A percentile compares a stretch with the other conserved stretches of the same genome.
Evolutionary conservation across 306 rosid genomes (phyloP).

Genomic region (Medicago ruthenica): DNA sequence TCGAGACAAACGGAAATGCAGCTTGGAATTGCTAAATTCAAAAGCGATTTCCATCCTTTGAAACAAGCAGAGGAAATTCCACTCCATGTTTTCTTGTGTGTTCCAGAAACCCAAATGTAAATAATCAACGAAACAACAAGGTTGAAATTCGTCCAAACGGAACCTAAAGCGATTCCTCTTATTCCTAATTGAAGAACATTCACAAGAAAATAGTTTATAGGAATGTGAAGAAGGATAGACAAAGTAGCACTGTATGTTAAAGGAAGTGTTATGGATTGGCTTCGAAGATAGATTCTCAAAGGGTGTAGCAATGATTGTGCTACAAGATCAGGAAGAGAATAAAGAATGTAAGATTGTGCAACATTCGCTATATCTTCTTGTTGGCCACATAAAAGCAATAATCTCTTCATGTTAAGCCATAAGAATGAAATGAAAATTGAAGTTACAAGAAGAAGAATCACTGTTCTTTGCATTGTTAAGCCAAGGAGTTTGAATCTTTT

Average conservation of each 20-base stretch:
- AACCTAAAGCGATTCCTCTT: slow-evolving; percentile 74
- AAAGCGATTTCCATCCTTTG: slow-evolving; percentile 58
- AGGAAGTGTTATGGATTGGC: slow-evolving; percentile 81
- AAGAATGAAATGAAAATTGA: slow-evolving; percentile 61
- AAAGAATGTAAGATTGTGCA: slow-evolving; percentile 77
- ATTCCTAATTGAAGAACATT: slow-evolving; percentile 63
- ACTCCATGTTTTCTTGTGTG: slow-evolving; percentile 69
- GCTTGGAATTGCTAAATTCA: slow-evolving; percentile 78
- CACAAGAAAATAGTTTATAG: slow-evolving; percentile 79
- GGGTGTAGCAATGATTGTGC: slow-evolving; percentile 82
- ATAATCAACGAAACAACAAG: slow-evolving; percentile 62
- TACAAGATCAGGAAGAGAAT: slow-evolving; percentile 80
- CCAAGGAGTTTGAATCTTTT: slow-evolving; percentile 78
- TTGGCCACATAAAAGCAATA: slow-evolving; percentile 72
- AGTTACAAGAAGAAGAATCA: slow-evolving; percentile 65
- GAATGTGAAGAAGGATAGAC: slow-evolving; percentile 71
- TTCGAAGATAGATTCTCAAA: slow-evolving; percentile 72
- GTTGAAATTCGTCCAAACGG: slow-evolving; percentile 84
- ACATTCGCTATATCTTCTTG: slow-evolving; percentile 58
- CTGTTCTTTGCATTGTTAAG: slow-evolving; percentile 70
- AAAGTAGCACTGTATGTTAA: slow-evolving; percentile 70
- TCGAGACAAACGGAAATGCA: slow-evolving; percentile 93
- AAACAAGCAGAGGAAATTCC: slow-evolving; percentile 60
- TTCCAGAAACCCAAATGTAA: slow-evolving; percentile 62
- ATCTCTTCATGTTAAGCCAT: slow-evolving; percentile 75